Evolutionary conservation across 805 yeast species (phyloP).

Genomic region (Nematodospora valgi): DNA sequence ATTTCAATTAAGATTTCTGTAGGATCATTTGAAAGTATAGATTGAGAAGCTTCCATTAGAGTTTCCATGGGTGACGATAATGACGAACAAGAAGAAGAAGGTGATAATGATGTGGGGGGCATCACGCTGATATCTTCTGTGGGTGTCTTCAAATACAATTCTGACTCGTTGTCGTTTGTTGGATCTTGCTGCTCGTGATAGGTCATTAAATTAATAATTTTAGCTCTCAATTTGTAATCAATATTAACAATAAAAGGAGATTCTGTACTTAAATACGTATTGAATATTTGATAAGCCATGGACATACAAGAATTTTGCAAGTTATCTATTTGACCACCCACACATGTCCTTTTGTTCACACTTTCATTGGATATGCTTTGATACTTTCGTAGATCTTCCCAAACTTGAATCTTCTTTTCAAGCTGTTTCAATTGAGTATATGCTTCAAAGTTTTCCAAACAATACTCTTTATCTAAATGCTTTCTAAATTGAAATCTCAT

Average conservation of each 20-base stretch:
- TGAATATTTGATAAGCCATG: conserved; percentile 60
- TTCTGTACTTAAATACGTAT: conserved; percentile 60
- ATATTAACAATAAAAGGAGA: conserved; percentile 72
- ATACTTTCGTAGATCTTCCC: conserved; percentile 17
- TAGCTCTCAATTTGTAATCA: conserved; percentile 48
- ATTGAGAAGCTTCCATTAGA: neutral
- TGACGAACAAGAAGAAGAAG: no score
- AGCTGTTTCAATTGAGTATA: conserved; percentile 57
- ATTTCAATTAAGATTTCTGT: conserved; percentile 6
- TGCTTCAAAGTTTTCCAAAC: conserved; percentile 76
- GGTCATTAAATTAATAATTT: conserved; percentile 30
- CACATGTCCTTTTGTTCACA: no score
- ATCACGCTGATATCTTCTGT: conserved; percentile 2
- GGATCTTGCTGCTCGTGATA: neutral
- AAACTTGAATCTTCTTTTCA: conserved; percentile 44
- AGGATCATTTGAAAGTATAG: neutral
- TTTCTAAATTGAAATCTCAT: conserved; percentile 60
- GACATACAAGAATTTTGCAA: conserved; percentile 57
- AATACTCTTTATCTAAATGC: conserved; percentile 62
- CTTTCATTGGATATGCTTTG: no score
- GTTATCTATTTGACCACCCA: neutral
- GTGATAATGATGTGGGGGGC: no score
- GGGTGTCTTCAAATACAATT: conserved; percentile 6
- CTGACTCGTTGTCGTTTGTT: conserved; percentile 1
- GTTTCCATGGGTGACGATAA: no score